Evolutionary conservation across 164 flowering plant species (phyloP).

Genomic region (Euptelea pleiosperma): DNA sequence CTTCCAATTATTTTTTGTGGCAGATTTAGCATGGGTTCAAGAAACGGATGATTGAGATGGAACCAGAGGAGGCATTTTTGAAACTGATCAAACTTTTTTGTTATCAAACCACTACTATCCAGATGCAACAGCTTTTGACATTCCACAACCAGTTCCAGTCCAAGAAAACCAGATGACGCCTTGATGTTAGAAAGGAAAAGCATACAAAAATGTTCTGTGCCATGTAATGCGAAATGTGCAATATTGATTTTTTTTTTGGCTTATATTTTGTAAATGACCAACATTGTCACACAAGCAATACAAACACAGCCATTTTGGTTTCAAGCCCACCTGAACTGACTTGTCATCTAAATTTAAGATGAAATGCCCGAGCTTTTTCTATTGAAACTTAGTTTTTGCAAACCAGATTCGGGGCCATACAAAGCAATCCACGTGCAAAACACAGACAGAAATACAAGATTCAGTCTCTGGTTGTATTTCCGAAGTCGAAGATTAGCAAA

Average conservation of each 20-base stretch:
- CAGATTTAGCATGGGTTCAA: constrained; percentile 87
- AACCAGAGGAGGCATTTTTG: background rate
- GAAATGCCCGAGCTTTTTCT: too few relatives aligned
- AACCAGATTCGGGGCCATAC: background rate
- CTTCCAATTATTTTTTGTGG: too few relatives aligned
- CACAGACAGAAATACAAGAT: background rate
- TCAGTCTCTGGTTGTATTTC: background rate
- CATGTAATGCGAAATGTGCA: too few relatives aligned
- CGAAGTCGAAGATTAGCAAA: constrained; percentile 41
- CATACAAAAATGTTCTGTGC: too few relatives aligned
- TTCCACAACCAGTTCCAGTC: background rate
- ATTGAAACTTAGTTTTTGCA: constrained; percentile 8
- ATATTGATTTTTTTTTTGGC: background rate
- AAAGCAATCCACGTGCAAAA: background rate
- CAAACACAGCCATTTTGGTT: background rate
- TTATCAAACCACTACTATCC: background rate
- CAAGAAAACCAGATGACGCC: background rate
- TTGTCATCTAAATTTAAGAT: too few relatives aligned
- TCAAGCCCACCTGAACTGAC: too few relatives aligned
- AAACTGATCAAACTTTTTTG: background rate
- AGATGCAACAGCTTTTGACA: background rate
- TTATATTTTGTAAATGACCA: constrained; percentile 16
- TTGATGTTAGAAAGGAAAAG: too few relatives aligned
- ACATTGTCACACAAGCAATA: constrained; percentile 1
- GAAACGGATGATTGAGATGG: constrained; percentile 57